Evolutionary conservation across 352 stramenopile genomes (phyloP).

Genomic region (Globisporangium radiosum): DNA sequence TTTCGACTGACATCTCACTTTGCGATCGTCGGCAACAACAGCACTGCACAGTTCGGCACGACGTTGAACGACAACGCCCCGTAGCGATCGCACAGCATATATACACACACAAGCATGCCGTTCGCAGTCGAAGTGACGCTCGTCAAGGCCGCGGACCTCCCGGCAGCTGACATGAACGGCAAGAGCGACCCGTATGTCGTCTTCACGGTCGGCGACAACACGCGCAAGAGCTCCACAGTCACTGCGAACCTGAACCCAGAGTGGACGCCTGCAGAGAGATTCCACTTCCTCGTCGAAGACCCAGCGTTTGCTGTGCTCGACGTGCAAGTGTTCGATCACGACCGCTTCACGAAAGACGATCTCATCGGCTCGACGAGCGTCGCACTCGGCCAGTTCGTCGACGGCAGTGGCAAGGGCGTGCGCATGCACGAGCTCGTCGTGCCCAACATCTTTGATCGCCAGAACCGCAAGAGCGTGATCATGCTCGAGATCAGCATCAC

Average conservation of each 20-base stretch:
- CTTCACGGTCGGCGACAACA: conserved; percentile 59
- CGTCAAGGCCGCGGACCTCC: conserved; percentile 57
- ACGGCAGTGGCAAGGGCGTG: conserved; percentile 28
- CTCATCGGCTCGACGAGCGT: conserved; percentile 58
- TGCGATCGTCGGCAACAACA: not conserved
- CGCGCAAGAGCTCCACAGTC: conserved; percentile 64
- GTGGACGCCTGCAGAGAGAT: conserved; percentile 61
- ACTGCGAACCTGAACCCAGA: conserved; percentile 52
- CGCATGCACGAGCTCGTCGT: conserved; percentile 66
- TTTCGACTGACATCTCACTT: too few species aligned
- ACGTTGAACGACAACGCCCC: not conserved
- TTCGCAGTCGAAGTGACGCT: conserved; percentile 67
- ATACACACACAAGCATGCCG: conserved; percentile 16
- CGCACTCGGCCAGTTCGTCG: conserved; percentile 41
- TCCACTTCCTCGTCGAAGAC: conserved; percentile 61
- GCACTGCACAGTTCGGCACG: not conserved
- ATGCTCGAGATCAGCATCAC: conserved; percentile 73
- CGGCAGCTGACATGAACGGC: conserved; percentile 71
- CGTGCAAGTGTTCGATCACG: conserved; percentile 65
- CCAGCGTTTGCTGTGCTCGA: conserved; percentile 44
- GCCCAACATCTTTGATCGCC: conserved; percentile 34
- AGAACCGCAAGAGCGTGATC: conserved; percentile 65
- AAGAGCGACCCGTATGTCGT: conserved; percentile 83
- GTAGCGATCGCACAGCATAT: not conserved
- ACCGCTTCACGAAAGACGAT: conserved; percentile 74